Conservation (phyloP, 2,329 filamentous ascomycete genomes). For the Aspergillus ochraceus region DNA sequence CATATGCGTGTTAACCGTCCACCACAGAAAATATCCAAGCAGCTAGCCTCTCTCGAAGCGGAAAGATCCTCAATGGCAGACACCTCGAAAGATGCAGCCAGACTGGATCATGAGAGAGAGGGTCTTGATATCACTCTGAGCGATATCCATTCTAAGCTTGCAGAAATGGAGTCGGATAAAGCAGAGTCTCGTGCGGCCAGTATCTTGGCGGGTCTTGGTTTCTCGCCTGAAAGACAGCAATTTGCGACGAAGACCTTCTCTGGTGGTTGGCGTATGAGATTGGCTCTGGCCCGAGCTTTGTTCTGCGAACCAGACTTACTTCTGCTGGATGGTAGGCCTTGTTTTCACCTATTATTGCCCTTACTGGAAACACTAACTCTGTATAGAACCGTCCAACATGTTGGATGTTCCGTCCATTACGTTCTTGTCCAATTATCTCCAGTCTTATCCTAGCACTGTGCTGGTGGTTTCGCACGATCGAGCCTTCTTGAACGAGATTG, state of each 20-base stretch:
- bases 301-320: slow-evolving; percentile 97
- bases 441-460: slow-evolving; percentile 89
- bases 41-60: slow-evolving; percentile 73
- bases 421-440: slow-evolving; percentile 94
- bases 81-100: slow-evolving; percentile 83
- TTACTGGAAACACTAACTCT: slow-evolving; percentile 17
- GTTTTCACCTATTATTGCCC: not conserved
- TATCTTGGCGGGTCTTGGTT: slow-evolving; percentile 94
- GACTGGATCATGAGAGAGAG: slow-evolving; percentile 82
- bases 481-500: slow-evolving; percentile 97
- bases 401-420: slow-evolving; percentile 99
- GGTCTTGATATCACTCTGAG: slow-evolving; percentile 86
- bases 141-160: slow-evolving; percentile 86
- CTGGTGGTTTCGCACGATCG: slow-evolving; percentile 98
- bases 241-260: slow-evolving; percentile 97
- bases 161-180: slow-evolving; percentile 99
- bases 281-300: slow-evolving; percentile 88
- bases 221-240: slow-evolving; percentile 89
- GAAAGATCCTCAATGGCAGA: slow-evolving; percentile 81
- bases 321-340: slow-evolving; percentile 69
- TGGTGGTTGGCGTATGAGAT: slow-evolving; percentile 98
- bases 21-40: slow-evolving; percentile 68
- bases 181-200: slow-evolving; percentile 92
- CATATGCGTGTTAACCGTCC: not conserved
- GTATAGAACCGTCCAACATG: slow-evolving; percentile 94